Base-by-base conservation (phyloP, 106 monocot genomes). In the Acorus gramineus region DNA sequence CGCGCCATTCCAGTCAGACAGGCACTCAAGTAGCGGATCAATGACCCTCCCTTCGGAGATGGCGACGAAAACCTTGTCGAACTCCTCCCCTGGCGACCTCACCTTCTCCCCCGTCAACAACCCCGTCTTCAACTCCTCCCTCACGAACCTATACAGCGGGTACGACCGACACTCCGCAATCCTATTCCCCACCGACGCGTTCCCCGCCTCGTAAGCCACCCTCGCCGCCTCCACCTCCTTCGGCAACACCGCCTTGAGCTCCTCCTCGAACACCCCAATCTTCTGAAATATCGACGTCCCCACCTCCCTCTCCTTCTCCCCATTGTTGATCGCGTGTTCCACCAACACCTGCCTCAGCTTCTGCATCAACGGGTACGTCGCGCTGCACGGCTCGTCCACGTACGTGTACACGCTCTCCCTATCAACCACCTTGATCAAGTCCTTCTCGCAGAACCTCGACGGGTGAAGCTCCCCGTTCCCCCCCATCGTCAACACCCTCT, bases 401-500 rank as follows among this genome's bases (percentile, higher is more conserved):
- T 81, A 81, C 14, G 81, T 45, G 62, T 76, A 81, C 8, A 81
- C 81, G 48, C 76, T 6, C 68, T 81, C 81, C 3, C 60, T 14
- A 9, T 81, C 73, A 9, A 81, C 53, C 28, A 70, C 77, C 12
- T 62, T 73, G 69, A 81, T 58, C 46, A 81, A 53, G 42, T 81
- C 81, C 69, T 77, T 81, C 73, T 81, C 77, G 66, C 81, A 81
- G 58, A 80, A 80, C 61, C 80, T 52, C 3, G 75, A 55, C 0
- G 80, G 75, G 63, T 80, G 80, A 14, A 80, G 80, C 67, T 80
- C 71, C 5, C 80, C 80, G 13, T 66, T 71, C 45, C 50, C 57
- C 0, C 69, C 73, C 52, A 65, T 62, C 5, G 81, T 77, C 9
- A 81, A 66, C 4, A 77, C 70, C 47, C 64, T 60, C 73, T 81